Evolutionary conservation across 2,329 filamentous ascomycete species (phyloP), one percentile per base, ranked within the genome.

Genomic region (Fusarium sterilihyphosum): DNA sequence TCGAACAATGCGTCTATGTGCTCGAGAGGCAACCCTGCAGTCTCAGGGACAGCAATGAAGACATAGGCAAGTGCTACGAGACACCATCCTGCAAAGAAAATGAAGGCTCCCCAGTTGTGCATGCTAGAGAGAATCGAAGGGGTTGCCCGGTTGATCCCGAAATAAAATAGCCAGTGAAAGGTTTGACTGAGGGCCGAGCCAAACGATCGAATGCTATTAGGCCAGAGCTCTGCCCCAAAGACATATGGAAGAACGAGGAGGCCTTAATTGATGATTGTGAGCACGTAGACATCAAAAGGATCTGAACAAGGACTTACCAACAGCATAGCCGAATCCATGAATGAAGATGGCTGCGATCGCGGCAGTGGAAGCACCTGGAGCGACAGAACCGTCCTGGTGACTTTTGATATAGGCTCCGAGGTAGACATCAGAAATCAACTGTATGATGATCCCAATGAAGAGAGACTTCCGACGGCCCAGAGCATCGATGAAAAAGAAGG

Each of bases 331-430:
- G 52, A 87, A 85, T 2, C 80, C 85, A 58, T 87, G 85, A 13
- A 86, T 75, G 54, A 84, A 87, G 26, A 87, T 81, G 5, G 83
- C 81, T 0, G 84, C 85, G 29, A 87, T 81, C 7, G 85, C 85
- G 1, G 75, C 83, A 38, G 84, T 74, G 2, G 80, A 81, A 9
- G 84, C 78, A 20, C 40, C 58, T 3, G 73, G 73, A 2, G 71
- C 61, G 9, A 80, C 61, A 8, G 81, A 76, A 0, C 77, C 79
- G 1, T 67, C 31, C 63, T 82, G 75, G 57, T 79, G 66, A 46
- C 78, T 81, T 57, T 83, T 84, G 50, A 86, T 77, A 38, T 81
- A 86, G 5, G 81, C 78, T 9, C 80, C 84, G 3, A 86, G 74
- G 60, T 85, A 86, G 9, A 84, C 75, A 68, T 86, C 78, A 1